Base-by-base conservation (phyloP, 2,329 filamentous ascomycete species). In the Eutypella sp. region DNA sequence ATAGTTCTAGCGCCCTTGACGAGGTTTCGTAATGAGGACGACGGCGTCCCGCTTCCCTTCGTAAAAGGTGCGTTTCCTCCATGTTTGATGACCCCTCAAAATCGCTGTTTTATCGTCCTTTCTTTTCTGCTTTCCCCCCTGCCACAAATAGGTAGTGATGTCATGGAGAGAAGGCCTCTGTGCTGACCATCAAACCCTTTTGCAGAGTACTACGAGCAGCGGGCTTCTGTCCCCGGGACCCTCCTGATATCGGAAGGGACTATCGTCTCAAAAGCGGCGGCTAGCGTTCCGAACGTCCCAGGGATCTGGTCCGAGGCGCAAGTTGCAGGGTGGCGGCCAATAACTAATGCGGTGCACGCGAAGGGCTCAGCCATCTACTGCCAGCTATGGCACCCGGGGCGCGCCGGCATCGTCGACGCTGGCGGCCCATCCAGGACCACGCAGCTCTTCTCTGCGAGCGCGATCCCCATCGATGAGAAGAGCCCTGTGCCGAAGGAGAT, bases 371-470 rank as follows among this genome's bases (percentile, higher is more conserved):
- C 71, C 55, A 81, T 86, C 49, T 86, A 74, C 63, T 66, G 75
- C 23, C 84, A 88, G 58, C 67, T 89, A 0, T 87, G 82, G 81
- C 75, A 76, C 2, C 65, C 81, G 0, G 83, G 84, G 7, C 74
- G 84, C 2, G 71, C 73, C 2, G 75, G n/a, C n/a, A n/a, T n/a
- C n/a, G n/a, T n/a, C 75, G 2, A 60, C 64, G 8, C 47, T 48
- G 0, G 49, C 54, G 22, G 44, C 56, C 3, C 52, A 56, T n/a
- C 41, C 47, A 5, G 75, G 57, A 68, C 73, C 40, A 69, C 78
- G 49, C 68, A 65, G 69, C 75, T 64, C 74, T 76, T 51, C 67
- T 79, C 48, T 52, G 53, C 61, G 11, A 66, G 61, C 44, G 57
- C 62, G 54, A 70, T 42, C 60, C 75, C 16, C 15, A 65, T 75